Conservation (phyloP, 257 asterid species). For the Capsicum baccatum region DNA sequence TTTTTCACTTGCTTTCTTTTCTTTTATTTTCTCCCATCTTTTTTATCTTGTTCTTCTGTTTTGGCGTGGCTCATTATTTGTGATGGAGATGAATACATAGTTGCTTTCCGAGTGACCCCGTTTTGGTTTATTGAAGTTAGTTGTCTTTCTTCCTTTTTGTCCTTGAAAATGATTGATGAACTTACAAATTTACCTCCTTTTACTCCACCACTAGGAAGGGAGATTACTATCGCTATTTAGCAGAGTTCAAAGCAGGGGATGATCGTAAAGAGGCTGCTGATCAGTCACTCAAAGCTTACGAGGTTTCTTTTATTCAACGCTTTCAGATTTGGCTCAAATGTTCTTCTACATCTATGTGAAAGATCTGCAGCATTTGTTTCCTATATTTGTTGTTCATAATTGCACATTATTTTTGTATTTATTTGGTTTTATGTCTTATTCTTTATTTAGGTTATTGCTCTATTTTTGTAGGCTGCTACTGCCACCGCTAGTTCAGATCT, state of each 20-base stretch:
- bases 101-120: neutral
- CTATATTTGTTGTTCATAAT: slow-evolving; percentile 7
- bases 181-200: neutral
- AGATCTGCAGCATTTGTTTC: neutral
- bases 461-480: slow-evolving; percentile 69
- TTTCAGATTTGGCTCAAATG: neutral
- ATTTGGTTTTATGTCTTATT: neutral
- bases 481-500: slow-evolving; percentile 66
- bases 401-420: neutral
- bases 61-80: neutral
- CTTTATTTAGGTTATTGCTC: neutral
- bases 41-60: neutral
- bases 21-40: neutral
- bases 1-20: neutral
- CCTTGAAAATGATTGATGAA: neutral
- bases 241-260: slow-evolving; percentile 61
- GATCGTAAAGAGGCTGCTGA: slow-evolving; percentile 63
- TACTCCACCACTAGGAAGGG: slow-evolving; percentile 55
- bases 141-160: neutral
- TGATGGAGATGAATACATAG: neutral
- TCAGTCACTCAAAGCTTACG: slow-evolving; percentile 66
- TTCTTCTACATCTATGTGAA: neutral
- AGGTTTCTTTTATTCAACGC: slow-evolving; percentile 40
- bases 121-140: neutral
- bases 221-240: slow-evolving; percentile 63